Conservation (phyloP, 306 rosid species). For the Senna siamea region DNA sequence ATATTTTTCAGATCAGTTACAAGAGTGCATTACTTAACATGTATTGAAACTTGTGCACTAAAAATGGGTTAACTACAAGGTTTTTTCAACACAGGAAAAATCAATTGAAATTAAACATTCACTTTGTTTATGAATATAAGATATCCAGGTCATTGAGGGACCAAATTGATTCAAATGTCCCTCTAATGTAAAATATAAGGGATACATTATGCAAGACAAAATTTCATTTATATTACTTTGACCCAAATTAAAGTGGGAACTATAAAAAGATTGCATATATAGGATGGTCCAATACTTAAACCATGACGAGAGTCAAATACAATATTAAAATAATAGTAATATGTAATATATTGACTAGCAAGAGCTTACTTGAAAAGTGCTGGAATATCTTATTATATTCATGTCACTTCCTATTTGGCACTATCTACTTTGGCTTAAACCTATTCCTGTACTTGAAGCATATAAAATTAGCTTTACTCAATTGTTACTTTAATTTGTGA, state of each 20-base stretch:
- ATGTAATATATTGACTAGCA: background rate
- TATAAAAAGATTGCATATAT: background rate
- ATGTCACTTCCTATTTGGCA: background rate
- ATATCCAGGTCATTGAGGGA: background rate
- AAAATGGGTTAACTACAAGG: slow-evolving; percentile 3
- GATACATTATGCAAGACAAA: background rate
- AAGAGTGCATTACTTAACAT: background rate
- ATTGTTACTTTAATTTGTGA: background rate
- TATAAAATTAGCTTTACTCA: background rate
- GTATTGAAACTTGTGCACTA: background rate
- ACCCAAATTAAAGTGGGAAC: background rate
- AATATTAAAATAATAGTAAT: background rate
- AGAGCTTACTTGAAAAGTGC: too few relatives aligned
- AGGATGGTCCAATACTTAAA: background rate
- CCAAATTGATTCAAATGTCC: background rate
- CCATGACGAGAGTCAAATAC: background rate
- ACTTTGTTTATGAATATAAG: background rate
- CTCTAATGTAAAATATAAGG: background rate
- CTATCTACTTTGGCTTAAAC: background rate
- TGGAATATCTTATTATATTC: too few relatives aligned
- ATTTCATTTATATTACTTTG: background rate
- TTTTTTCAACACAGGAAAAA: slow-evolving; percentile 7
- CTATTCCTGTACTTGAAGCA: background rate
- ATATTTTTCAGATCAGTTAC: background rate
- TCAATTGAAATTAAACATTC: background rate